Evolutionary conservation across 2,329 filamentous ascomycete species (phyloP), one percentile per base, ranked within the genome.

Genomic region (Incumbomyces delicatus): DNA sequence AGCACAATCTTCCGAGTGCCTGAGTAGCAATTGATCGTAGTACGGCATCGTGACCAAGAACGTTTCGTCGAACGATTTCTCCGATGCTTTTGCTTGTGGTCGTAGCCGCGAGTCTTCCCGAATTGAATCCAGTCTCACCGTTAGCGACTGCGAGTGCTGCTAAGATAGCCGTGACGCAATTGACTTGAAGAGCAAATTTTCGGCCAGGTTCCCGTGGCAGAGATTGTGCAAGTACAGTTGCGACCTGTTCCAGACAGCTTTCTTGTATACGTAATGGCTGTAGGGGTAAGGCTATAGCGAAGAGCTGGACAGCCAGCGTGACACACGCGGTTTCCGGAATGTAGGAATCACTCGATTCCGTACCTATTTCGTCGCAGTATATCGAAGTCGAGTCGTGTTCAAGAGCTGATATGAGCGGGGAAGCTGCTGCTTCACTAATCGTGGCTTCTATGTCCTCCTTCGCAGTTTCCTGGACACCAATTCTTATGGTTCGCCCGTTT

Each of bases 231-330:
- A 92, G 72, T 59, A 94, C 94, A 0, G 87, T 92, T 13, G 86
- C 83, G 40, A 96, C 82, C 61, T 98, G 92, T 63, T 98, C 92
- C 8, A 98, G 70, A 40, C 94, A 87, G 60, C 90, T 95, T 63
- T 98, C 92, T 60, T 98, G 92, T 2, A 98, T 86, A 60, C 90
- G 95, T 3, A 87, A 76, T 0, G 86, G 84, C 38, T 94, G 94
- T 8, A 95, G 71, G 2, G 92, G 89, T 48, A 98, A 81, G 33
- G 87, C 85, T 44, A 94, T 86, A 1, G 89, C 87, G 62, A 98
- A 98, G 0, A 96, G 72, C 52, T 92, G 83, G 47, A 98, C 94
- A 1, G 92, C 89, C 59, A 90, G 81, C 60, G 98, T 95, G 50
- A 96, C 86, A 20, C 95, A 89, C 60, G 95, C 89, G 1, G 90